Evolutionary conservation across 2,329 filamentous ascomycete species (phyloP).

Genomic region (Colletotrichum caudatum): DNA sequence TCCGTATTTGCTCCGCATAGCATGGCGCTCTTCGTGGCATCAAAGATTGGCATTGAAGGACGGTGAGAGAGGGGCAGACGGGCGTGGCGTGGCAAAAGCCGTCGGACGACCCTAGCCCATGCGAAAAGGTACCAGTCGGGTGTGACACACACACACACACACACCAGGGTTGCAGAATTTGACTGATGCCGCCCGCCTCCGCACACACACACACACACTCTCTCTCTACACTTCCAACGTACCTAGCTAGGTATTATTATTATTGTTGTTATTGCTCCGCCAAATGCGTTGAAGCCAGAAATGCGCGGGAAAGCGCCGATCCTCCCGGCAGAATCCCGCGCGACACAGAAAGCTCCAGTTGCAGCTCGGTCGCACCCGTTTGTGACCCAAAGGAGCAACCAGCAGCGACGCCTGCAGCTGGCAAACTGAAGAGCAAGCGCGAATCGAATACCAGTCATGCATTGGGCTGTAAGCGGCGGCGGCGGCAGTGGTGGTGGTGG

Average conservation of each 20-base stretch:
- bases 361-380: constrained; percentile 22
- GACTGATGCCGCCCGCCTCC: constrained; percentile 31
- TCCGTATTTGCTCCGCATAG: neutral
- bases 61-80: constrained; percentile 22
- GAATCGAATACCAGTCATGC: constrained; percentile 14
- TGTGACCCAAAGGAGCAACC: constrained; percentile 4
- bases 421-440: neutral
- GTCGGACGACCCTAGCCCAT: constrained; percentile 30
- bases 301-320: constrained; percentile 31
- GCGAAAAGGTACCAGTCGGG: constrained; percentile 32
- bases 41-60: neutral
- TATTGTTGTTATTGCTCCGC: constrained; percentile 2
- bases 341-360: constrained; percentile 30
- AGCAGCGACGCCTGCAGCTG: constrained; percentile 6
- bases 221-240: neutral
- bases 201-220: too few relatives aligned
- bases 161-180: constrained; percentile 41
- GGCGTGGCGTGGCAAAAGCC: constrained; percentile 34
- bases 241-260: neutral
- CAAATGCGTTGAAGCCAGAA: constrained; percentile 38
- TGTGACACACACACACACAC: constrained; percentile 42
- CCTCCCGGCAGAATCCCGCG: constrained; percentile 35
- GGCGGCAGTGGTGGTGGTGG: neutral
- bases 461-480: constrained; percentile 7
- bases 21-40: constrained; percentile 3